Evolutionary conservation across 176 grass and related monocot species (phyloP).

Genomic region (Bonia amplexicaulis): DNA sequence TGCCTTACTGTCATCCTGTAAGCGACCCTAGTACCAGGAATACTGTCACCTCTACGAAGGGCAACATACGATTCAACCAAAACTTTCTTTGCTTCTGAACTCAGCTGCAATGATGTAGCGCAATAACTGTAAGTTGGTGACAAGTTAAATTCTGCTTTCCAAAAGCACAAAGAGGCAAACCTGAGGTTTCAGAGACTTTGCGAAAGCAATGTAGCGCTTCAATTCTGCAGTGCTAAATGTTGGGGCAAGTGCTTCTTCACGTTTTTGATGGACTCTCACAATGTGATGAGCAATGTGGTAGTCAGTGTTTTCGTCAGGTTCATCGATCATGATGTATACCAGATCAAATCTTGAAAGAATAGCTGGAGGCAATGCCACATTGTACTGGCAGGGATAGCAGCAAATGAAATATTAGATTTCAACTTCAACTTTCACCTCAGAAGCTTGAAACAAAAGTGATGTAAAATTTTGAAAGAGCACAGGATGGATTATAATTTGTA

Average conservation of each 20-base stretch:
- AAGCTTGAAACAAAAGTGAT: not conserved
- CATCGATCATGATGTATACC: conserved; percentile 99
- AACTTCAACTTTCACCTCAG: conserved; percentile 14
- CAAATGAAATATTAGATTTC: conserved; percentile 31
- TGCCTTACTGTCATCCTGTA: conserved; percentile 99
- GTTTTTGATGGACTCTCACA: conserved; percentile 96
- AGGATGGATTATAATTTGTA: not conserved
- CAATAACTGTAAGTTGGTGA: conserved; percentile 23
- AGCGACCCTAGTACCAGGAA: conserved; percentile 91
- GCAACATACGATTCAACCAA: conserved; percentile 82
- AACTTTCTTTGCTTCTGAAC: conserved; percentile 80
- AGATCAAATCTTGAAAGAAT: conserved; percentile 99
- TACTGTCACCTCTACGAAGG: conserved; percentile 80
- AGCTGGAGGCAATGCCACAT: conserved; percentile 90
- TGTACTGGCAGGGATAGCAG: conserved; percentile 59
- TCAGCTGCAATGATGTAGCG: conserved; percentile 58
- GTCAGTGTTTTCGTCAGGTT: conserved; percentile 95
- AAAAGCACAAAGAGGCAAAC: conserved; percentile 36
- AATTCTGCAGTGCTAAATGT: conserved; percentile 85
- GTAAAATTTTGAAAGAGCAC: not conserved
- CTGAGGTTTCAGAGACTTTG: conserved; percentile 87
- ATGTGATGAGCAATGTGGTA: conserved; percentile 99
- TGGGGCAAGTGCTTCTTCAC: conserved; percentile 84
- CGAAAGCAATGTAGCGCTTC: conserved; percentile 85
- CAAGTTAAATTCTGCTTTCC: not conserved